Evolutionary conservation across 2,329 filamentous ascomycete species (phyloP), one percentile per base, ranked within the genome.

Genomic region (Calonectria honghensis): DNA sequence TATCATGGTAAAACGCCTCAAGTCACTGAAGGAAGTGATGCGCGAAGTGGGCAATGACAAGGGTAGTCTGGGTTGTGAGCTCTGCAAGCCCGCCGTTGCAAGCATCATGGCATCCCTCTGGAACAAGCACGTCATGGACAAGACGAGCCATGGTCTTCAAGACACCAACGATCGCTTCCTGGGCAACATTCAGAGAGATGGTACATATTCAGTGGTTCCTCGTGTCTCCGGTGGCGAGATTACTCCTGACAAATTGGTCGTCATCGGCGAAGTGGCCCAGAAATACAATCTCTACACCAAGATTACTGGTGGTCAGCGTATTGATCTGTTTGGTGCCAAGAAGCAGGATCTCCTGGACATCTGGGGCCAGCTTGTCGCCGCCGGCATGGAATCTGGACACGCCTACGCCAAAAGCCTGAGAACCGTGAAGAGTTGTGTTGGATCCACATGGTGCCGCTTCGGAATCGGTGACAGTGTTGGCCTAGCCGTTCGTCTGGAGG

Each of bases 351-450:
- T 98, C 24, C 89, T 94, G 3, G 89, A 90, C 18, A 98, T 98
- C 79, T 98, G 96, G 96, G 90, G 91, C 54, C 91, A 92, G 78
- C 89, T 98, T 4, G 91, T 97, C 11, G 93, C 94, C 71, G 96
- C 94, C 1, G 96, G 96, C 27, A 94, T 98, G 93, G 96, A 98
- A 84, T 95, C 93, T 75, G 96, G 96, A 0, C 95, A 98, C 82
- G 96, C 95, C 0, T 98, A 98, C 82, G 96, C 95, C 51, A 98
- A 98, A 86, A 94, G 94, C 6, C 88, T 98, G 59, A 90, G 96
- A 57, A 98, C 96, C 0, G 95, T 98, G 82, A 98, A 98, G 89
- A 95, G 94, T 74, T 98, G 96, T 79, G 96, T 98, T 0, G 96
- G 96, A 29, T 96, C 94, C 0, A 96, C 95, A 1, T 98, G 96